Base-by-base conservation (phyloP, 345 rosid species). In the Eucalyptus regnans region DNA sequence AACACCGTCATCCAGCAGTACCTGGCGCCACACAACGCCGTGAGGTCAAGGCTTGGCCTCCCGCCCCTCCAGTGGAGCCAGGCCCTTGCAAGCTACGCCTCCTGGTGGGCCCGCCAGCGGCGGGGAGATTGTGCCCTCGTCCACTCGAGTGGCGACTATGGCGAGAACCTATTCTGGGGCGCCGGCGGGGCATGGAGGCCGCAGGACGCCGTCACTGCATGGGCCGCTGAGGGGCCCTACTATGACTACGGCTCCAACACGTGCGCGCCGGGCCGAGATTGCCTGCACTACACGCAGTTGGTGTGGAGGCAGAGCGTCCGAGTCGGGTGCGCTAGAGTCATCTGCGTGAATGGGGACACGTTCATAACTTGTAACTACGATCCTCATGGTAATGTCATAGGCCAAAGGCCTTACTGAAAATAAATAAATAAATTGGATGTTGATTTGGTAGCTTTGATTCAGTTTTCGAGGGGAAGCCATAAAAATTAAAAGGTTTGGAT, bases 161-260 rank as follows among this genome's bases (percentile, higher is more conserved):
- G 96, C 0, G 96, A 94, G 88, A 96, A 95, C 91, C 92, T 94
- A 17, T 93, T 94, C 43, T 93, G 96, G 97, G 97, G 96, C 2
- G 92, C 94, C 64, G 97, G 96, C 25, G 91, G 89, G 83, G 91
- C 90, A 9, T 96, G 96, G 96, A 93, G 58, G 14, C 90, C 94
- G 2, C 62, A 50, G 0, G 93, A 94, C 13, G 96, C 97, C 5
- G 94, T 94, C 43, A 91, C 62, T 6, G 92, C 91, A 0, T 96
- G 98, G 97, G 96, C 92, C 0, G 94, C 91, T 50, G 93, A 96
- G 94, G 91, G 86, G 76, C 50, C 88, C 18, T 89, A 92, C 87
- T 95, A 94, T 89, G 89, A 95, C 88, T 86, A 91, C 31, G 68
- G 87, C 9, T 86, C 95, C n/a, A 93, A 95, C 88, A 64, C 54